Evolutionary conservation across 257 asterid species (phyloP).

Genomic region (Solanum pinnatisectum): DNA sequence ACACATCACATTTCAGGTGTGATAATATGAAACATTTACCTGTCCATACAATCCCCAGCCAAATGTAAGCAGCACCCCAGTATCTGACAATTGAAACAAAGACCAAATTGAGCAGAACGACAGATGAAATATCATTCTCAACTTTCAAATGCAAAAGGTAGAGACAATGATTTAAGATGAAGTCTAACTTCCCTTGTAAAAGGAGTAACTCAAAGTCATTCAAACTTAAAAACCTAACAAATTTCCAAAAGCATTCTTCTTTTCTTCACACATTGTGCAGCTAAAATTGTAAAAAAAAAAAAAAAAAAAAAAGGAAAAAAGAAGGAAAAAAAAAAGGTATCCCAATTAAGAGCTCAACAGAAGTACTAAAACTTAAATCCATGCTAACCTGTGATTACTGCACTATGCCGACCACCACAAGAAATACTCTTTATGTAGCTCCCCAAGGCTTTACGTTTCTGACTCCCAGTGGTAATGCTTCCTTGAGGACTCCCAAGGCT

Average conservation of each 20-base stretch:
- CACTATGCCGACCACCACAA: slow-evolving; percentile 82
- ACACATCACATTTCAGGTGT: neutral
- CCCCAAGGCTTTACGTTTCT: slow-evolving; percentile 24
- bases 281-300: neutral
- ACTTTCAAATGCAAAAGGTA: neutral
- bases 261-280: neutral
- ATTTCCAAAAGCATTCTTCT: neutral
- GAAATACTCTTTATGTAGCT: slow-evolving; percentile 52
- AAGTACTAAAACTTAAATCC: neutral
- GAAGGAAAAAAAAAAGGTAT: neutral
- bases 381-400: slow-evolving; percentile 53
- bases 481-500: slow-evolving; percentile 20
- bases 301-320: no score
- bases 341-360: neutral
- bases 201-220: neutral
- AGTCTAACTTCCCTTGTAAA: neutral
- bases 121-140: neutral
- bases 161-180: neutral
- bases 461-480: slow-evolving; percentile 12
- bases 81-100: slow-evolving; percentile 26
- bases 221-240: neutral
- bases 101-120: neutral
- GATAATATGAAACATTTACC: slow-evolving; percentile 21
- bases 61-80: slow-evolving; percentile 62
- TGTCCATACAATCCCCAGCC: slow-evolving; percentile 84